Evolutionary conservation across 495 filamentous ascomycete species (phyloP).

Genomic region (Xylaria venustula): DNA sequence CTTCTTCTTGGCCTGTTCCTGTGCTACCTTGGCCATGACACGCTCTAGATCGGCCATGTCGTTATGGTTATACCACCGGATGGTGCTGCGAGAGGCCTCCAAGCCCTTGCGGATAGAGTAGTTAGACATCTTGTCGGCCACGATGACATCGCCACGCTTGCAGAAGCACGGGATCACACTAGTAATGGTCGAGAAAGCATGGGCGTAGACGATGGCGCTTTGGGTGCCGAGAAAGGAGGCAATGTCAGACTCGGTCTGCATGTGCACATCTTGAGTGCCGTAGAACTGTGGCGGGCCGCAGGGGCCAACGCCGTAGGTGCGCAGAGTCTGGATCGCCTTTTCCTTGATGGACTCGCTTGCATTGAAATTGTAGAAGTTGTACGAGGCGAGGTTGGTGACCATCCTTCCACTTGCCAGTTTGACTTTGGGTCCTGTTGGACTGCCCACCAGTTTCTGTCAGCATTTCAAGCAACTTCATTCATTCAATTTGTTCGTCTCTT

Average conservation of each 20-base stretch:
- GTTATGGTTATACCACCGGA: conserved; percentile 94
- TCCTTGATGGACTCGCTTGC: conserved; percentile 89
- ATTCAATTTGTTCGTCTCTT: conserved; percentile 25
- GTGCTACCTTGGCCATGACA: conserved; percentile 78
- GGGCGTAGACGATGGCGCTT: conserved; percentile 89
- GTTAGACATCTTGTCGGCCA: conserved; percentile 93
- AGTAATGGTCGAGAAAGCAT: conserved; percentile 91
- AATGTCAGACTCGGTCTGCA: conserved; percentile 94
- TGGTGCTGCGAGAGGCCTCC: conserved; percentile 85
- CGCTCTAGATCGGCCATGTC: conserved; percentile 90
- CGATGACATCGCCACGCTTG: conserved; percentile 96
- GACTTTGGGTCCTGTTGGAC: conserved; percentile 83
- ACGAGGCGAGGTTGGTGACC: conserved; percentile 87
- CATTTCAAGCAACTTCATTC: not conserved
- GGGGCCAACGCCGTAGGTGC: conserved; percentile 92
- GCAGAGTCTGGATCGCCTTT: conserved; percentile 87
- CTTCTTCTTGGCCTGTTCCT: conserved; percentile 79
- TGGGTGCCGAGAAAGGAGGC: conserved; percentile 81
- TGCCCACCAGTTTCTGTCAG: conserved; percentile 31
- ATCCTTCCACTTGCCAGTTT: conserved; percentile 88
- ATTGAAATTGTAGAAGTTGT: conserved; percentile 96
- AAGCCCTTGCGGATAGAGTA: conserved; percentile 92
- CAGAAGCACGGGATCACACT: conserved; percentile 94
- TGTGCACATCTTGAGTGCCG: conserved; percentile 96
- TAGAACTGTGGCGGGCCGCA: conserved; percentile 98